These are phyloP conservation scores for Starmera amethionina DNA, from an alignment of 805 yeast species.

Conservation along the genomic window DNA sequence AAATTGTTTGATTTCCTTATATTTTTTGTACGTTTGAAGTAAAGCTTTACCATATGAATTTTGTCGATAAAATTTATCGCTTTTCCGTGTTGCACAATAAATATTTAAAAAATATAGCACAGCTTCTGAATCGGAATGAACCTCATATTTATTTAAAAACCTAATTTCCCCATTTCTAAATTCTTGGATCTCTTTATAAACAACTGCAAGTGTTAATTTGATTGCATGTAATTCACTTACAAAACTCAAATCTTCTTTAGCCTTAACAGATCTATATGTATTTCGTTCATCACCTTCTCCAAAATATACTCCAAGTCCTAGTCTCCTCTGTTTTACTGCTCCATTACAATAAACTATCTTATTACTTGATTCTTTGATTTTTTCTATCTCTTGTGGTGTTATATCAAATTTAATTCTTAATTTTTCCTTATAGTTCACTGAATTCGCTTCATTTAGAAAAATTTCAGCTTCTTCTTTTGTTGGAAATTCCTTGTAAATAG, in stretches of 20 bases:
- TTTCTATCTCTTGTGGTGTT: too few relatives aligned
- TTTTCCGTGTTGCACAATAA: conserved; percentile 53
- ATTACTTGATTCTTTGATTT: too few relatives aligned
- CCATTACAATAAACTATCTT: too few relatives aligned
- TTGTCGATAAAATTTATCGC: conserved; percentile 44
- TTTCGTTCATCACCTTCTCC: conserved; percentile 43
- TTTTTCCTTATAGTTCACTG: too few relatives aligned
- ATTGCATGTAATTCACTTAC: conserved; percentile 2
- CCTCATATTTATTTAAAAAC: conserved; percentile 23
- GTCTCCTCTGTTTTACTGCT: too few relatives aligned
- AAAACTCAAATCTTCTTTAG: conserved; percentile 13
- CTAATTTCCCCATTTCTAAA: conserved; percentile 8
- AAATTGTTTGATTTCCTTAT: conserved; percentile 24
- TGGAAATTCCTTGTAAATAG: conserved; percentile 33
- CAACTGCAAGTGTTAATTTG: background rate
- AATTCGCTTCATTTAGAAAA: conserved; percentile 13
- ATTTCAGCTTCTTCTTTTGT: conserved; percentile 22
- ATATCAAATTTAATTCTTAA: too few relatives aligned
- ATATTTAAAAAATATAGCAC: conserved; percentile 42
- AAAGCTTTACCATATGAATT: conserved; percentile 19
- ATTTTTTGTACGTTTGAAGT: conserved; percentile 33
- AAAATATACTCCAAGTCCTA: conserved; percentile 68
- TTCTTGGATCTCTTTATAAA: too few relatives aligned
- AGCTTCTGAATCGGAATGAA: conserved; percentile 67
- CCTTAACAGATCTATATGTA: conserved; percentile 29